Evolutionary conservation across 495 filamentous ascomycete genomes (phyloP), one percentile per base, ranked within the genome.

Genomic region (Trichoderma gamsii): DNA sequence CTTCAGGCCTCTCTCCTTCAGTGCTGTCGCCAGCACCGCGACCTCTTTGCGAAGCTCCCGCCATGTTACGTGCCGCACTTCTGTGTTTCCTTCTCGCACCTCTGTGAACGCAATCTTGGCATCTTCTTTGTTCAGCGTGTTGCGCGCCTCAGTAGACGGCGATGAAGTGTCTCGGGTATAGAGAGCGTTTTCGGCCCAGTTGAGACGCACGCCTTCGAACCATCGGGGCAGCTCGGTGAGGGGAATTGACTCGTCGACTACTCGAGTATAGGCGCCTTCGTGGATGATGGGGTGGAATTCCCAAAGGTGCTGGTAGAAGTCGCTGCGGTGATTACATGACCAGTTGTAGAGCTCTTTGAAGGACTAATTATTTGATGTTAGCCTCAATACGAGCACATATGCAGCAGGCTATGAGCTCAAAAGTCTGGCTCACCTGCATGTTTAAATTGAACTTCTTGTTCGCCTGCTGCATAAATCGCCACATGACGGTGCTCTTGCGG

Each of bases 141-240:
- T 77, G 15, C 76, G 73, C 32, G 74, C 65, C 41, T 77, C 74
- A 32, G 70, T 71, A 2, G 70, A 67, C 23, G 73, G 69, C 29
- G 74, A 73, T 3, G 73, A 56, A 18, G 76, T 70, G 8, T 49
- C 52, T 16, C 78, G 73, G 43, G 83, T 80, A 76, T 76, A 89
- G 38, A 89, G 79, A 43, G 87, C 73, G 72, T 89, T 90, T 76
- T 90, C 88, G 51, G 87, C 82, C 71, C 81, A 89, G 74, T 89
- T 90, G 71, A 89, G 73, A 16, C 77, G 71, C 41, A 88, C 80
- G 63, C 88, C 87, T n/a, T 84, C 78, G 76, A 89, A 90, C 89
- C 88, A 92, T 41, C 78, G 74, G 5, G 89, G 89, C 8, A 92
- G 79, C 29, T 81, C 80, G 70, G 92, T 87, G 71, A 94, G 90